These are phyloP conservation scores for Rhodotorula kratochvilovae DNA, from an alignment of 768 basidiomycete species.

Conservation along the genomic window DNA sequence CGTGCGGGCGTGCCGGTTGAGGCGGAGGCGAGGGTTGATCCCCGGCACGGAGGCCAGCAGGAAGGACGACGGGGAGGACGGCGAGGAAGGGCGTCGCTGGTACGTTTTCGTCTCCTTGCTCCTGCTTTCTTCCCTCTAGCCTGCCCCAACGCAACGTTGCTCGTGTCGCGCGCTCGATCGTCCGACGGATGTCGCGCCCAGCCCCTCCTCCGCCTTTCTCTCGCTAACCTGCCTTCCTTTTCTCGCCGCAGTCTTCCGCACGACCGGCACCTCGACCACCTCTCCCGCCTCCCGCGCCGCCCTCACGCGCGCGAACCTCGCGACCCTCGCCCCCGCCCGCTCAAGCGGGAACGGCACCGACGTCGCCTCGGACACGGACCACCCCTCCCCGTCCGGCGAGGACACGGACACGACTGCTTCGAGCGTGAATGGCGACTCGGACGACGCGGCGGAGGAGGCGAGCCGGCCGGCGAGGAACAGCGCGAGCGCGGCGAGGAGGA, in stretches of 20 bases:
- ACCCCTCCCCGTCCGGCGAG: neutral
- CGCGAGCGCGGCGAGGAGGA: neutral
- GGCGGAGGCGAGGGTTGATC: slow-evolving; percentile 10
- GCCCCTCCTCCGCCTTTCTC: too few relatives aligned
- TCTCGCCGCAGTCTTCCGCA: too few relatives aligned
- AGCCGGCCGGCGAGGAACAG: too few relatives aligned
- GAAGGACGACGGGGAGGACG: neutral
- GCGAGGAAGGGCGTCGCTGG: neutral
- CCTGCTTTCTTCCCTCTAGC: too few relatives aligned
- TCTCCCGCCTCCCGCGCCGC: too few relatives aligned
- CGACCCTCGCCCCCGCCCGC: neutral
- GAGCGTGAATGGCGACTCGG: slow-evolving; percentile 5
- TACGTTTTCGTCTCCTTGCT: neutral
- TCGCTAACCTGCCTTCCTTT: too few relatives aligned
- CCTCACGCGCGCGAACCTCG: too few relatives aligned
- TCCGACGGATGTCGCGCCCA: too few relatives aligned
- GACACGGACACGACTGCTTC: slow-evolving; percentile 3
- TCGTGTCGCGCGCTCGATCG: too few relatives aligned
- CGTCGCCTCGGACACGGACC: slow-evolving; percentile 12
- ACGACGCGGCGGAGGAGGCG: neutral
- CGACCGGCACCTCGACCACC: too few relatives aligned
- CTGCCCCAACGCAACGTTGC: too few relatives aligned
- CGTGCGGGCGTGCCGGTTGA: neutral
- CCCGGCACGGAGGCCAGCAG: neutral
- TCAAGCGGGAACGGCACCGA: too few relatives aligned